A percentile compares a stretch with the other conserved stretches of the same genome.
Conservation (phyloP, 2,329 filamentous ascomycete genomes). For the Teratosphaeria gauchensis region DNA sequence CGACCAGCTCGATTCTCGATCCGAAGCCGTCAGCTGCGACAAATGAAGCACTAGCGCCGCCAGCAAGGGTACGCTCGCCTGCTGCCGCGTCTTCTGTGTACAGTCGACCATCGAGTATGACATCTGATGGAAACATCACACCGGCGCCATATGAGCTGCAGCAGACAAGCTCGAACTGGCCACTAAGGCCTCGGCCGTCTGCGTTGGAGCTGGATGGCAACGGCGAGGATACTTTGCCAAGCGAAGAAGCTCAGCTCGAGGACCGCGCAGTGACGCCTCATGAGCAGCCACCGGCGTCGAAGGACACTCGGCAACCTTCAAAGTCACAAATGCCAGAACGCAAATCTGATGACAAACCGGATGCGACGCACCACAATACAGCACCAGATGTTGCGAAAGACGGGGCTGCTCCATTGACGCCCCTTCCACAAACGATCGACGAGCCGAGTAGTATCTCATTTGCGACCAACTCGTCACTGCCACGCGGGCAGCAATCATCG, state of each 20-base stretch:
- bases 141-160: background rate
- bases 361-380: background rate
- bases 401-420: background rate
- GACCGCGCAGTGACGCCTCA: background rate
- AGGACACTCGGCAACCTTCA: background rate
- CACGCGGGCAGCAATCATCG: background rate
- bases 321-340: background rate
- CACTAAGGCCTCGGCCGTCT: background rate
- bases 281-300: background rate
- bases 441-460: background rate
- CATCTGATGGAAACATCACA: background rate
- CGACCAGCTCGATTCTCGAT: background rate
- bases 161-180: background rate
- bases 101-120: conserved; percentile 23
- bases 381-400: background rate
- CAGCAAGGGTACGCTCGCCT: background rate
- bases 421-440: background rate
- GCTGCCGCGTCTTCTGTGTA: conserved; percentile 30
- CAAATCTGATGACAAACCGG: background rate
- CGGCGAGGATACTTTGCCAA: background rate
- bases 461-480: background rate
- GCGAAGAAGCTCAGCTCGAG: background rate
- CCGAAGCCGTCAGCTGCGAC: background rate
- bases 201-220: background rate
- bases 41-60: background rate